Conservation (phyloP, 1,139 yeast genomes). For the Pichia sp. region DNA sequence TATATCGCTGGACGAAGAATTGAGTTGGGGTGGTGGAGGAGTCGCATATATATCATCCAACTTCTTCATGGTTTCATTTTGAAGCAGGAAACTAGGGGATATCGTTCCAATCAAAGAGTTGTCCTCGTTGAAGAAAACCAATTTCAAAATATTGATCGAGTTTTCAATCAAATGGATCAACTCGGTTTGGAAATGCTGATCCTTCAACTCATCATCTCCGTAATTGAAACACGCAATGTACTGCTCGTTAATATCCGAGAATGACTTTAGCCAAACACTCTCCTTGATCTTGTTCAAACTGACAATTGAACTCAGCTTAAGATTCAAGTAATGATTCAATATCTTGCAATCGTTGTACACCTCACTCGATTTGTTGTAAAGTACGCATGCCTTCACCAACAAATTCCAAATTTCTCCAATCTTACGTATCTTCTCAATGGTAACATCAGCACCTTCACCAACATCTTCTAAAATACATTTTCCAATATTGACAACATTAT, state of each 20-base stretch:
- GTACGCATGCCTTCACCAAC: conserved; percentile 28
- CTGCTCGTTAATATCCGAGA: conserved; percentile 30
- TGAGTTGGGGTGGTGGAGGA: conserved; percentile 5
- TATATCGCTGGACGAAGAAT: background rate
- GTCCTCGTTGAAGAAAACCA: conserved; percentile 27
- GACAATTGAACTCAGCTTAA: conserved; percentile 29
- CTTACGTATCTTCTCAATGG: conserved; percentile 10
- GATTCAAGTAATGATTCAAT: conserved; percentile 30
- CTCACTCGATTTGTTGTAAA: conserved; percentile 28
- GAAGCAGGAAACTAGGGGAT: conserved; percentile 15
- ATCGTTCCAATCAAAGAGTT: conserved; percentile 19
- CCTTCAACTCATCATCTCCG: conserved; percentile 26
- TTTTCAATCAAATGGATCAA: conserved; percentile 24
- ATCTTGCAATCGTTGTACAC: conserved; percentile 29
- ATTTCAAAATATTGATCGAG: conserved; percentile 28
- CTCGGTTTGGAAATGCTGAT: conserved; percentile 23
- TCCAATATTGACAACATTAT: background rate
- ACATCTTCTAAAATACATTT: conserved; percentile 3
- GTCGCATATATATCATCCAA: conserved; percentile 16
- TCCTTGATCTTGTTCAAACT: conserved; percentile 32
- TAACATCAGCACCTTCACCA: conserved; percentile 15
- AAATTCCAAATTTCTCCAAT: conserved; percentile 31
- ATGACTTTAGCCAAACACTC: conserved; percentile 34
- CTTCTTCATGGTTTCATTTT: conserved; percentile 16
- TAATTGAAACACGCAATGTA: conserved; percentile 26